Conservation (phyloP, 495 filamentous ascomycete genomes). For the Xylaria castorea region DNA sequence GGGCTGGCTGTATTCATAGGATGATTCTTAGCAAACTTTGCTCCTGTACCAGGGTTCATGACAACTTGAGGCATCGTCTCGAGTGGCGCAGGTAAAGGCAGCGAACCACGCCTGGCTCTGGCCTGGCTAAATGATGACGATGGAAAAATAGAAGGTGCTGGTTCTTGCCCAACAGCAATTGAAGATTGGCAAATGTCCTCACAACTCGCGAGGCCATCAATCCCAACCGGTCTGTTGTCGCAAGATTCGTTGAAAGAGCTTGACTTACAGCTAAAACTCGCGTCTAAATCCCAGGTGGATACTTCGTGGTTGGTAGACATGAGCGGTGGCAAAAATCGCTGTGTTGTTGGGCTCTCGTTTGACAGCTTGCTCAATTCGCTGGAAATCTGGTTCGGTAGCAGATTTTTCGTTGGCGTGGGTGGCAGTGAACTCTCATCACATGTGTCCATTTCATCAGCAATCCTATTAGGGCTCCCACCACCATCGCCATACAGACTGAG, state of each 20-base stretch:
- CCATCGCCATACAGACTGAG: slow-evolving; percentile 81
- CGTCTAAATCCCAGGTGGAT: slow-evolving; percentile 29
- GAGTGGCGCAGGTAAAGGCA: slow-evolving; percentile 46
- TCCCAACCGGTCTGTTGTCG: slow-evolving; percentile 17
- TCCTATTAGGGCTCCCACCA: slow-evolving; percentile 54
- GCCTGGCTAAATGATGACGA: slow-evolving; percentile 48
- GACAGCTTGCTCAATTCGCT: slow-evolving; percentile 37
- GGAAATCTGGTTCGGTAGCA: slow-evolving; percentile 31
- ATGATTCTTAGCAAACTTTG: slow-evolving; percentile 54
- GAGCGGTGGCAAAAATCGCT: slow-evolving; percentile 39
- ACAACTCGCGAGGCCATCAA: slow-evolving; percentile 4
- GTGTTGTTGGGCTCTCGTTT: slow-evolving; percentile 39
- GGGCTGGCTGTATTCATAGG: slow-evolving; percentile 57
- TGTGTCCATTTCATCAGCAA: slow-evolving; percentile 62
- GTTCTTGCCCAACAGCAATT: slow-evolving; percentile 28
- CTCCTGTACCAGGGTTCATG: slow-evolving; percentile 37
- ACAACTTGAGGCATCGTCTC: slow-evolving; percentile 29
- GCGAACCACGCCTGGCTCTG: slow-evolving; percentile 41
- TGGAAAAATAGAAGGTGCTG: slow-evolving; percentile 26
- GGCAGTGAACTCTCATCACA: slow-evolving; percentile 73
- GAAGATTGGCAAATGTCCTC: slow-evolving; percentile 30
- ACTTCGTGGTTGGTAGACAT: slow-evolving; percentile 36
- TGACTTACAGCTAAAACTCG: slow-evolving; percentile 52
- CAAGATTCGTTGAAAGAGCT: slow-evolving; percentile 36
- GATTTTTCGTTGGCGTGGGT: slow-evolving; percentile 86